Base-by-base conservation (phyloP, 1,284 basidiomycete genomes). In the Pyrrhoderma lamaoense region DNA sequence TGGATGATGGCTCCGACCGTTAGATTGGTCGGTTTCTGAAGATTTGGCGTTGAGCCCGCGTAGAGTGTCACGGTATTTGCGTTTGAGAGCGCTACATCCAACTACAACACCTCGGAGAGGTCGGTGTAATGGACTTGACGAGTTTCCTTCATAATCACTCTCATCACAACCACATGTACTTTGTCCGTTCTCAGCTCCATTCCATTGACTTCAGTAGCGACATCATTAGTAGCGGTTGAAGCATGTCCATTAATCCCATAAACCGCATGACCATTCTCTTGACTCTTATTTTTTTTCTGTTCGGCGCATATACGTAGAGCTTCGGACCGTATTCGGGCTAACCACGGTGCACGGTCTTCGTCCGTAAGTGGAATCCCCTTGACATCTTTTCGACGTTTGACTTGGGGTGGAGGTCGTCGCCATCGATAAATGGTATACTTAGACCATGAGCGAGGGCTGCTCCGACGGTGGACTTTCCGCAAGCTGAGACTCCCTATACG, bases 351-450 rank as follows among this genome's bases (percentile, higher is more conserved):
- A 18, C 93, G 81, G 64, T 97, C 92, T 3, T 69, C 75, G 62
- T 97, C 93, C 1, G 73, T 83, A 53, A 98, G 70, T 0, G 93
- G 85, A n/a, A 73, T 70, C 0, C 92, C 91, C 0, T 67, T 61
- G 82, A 75, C 93, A 97, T 97, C 74, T 97, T 97, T 27, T 77
- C 84, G 42, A 96, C 79, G 65, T 96, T 96, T 4, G 75, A 65
- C 11, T 72, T 62, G 0, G 93, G 89, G 64, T 97, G 94, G 35
- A 97, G 74, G 55, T 89, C 84, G 65, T 97, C 94, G 36, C 89
- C 94, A 62, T 97, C 94, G 56, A 93, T 72, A 68, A 91, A 95
- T 0, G 91, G 82, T 52, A 90, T 61, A 7, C 65, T 64, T 50
- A 93, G 73, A 13, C 72, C 70, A 35, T 68, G 60, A 11, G 87